Conservation (phyloP, 169 alveolate species). For the Hammondia hammondi region DNA sequence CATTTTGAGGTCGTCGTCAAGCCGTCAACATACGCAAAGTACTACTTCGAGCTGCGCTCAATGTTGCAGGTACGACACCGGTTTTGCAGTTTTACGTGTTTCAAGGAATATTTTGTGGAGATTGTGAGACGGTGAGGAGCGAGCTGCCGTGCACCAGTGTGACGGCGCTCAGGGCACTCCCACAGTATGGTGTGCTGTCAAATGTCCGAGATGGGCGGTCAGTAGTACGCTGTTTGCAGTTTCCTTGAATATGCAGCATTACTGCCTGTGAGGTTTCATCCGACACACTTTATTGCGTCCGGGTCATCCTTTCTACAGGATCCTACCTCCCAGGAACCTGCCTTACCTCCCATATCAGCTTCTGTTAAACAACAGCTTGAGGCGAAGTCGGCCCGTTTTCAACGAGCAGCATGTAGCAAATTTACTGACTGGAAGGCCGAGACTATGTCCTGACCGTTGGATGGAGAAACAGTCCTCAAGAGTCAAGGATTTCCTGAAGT, state of each 20-base stretch:
- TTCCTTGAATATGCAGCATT: too few relatives aligned
- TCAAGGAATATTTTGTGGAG: background rate
- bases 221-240: too few relatives aligned
- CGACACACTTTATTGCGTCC: too few relatives aligned
- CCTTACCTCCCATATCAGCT: background rate
- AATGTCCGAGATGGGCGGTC: background rate
- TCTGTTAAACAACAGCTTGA: conserved; percentile 10
- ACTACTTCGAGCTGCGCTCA: conserved; percentile 88
- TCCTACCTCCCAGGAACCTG: background rate
- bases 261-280: too few relatives aligned
- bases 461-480: background rate
- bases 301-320: background rate
- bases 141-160: background rate
- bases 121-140: background rate
- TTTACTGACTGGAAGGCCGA: conserved; percentile 11
- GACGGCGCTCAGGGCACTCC: background rate
- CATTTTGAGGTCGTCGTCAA: conserved; percentile 77
- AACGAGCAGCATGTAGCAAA: conserved; percentile 11
- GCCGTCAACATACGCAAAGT: conserved; percentile 86
- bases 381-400: conserved; percentile 22
- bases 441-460: conserved; percentile 26
- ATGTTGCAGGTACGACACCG: conserved; percentile 73
- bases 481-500: too few relatives aligned
- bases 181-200: background rate
- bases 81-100: too few relatives aligned